Conservation (phyloP, 192 early-diverging fungal species). For the Backusella westeae region DNA sequence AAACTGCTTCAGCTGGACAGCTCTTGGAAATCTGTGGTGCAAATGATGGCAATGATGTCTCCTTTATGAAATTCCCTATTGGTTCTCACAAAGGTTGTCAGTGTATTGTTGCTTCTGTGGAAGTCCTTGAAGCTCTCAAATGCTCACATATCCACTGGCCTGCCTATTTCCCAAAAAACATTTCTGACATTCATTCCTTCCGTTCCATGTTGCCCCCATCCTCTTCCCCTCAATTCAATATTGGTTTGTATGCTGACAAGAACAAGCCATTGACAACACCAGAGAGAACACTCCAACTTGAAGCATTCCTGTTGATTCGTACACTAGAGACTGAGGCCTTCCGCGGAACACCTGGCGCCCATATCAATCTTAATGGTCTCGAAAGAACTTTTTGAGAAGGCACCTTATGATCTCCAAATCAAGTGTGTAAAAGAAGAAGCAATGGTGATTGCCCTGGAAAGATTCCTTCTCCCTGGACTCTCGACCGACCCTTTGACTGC, state of each 20-base stretch:
- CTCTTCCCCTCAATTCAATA: background rate
- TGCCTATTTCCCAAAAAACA: background rate
- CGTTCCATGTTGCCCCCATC: background rate
- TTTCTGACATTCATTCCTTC: background rate
- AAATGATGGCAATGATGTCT: background rate
- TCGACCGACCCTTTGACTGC: background rate
- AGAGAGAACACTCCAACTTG: background rate
- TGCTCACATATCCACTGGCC: background rate
- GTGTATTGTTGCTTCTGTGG: background rate
- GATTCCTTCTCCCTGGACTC: background rate
- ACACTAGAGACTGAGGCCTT: background rate
- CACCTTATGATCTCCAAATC: background rate
- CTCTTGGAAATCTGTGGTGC: background rate
- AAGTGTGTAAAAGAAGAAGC: background rate
- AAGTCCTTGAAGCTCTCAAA: background rate
- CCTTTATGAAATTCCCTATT: background rate
- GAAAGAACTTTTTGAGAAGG: background rate
- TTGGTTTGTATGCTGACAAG: background rate
- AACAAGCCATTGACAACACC: background rate
- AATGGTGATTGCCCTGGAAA: background rate
- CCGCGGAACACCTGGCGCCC: background rate
- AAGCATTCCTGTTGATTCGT: background rate
- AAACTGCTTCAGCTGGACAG: background rate
- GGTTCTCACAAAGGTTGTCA: background rate
- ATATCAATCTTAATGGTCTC: background rate